Evolutionary conservation across 257 asterid genomes (phyloP).

Genomic region (Paulownia fortunei): DNA sequence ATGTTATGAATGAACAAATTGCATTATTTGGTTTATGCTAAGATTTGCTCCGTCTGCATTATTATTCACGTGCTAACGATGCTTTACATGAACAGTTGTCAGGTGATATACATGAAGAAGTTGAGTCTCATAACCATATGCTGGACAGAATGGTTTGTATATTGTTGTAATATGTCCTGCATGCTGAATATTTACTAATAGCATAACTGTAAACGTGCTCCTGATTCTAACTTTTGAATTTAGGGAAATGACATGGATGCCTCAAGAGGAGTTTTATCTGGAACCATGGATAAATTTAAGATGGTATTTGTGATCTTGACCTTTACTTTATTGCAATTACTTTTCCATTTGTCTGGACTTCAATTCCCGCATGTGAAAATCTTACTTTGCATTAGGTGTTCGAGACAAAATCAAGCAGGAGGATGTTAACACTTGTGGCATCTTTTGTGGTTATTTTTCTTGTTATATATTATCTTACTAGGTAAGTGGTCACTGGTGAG

Average conservation of each 20-base stretch:
- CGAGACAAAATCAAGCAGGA: slow-evolving; percentile 90
- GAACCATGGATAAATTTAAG: slow-evolving; percentile 97
- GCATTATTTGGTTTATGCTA: slow-evolving; percentile 1
- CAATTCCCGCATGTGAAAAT: neutral
- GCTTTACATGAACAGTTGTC: slow-evolving; percentile 60
- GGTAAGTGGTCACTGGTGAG: slow-evolving; percentile 41
- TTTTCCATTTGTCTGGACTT: neutral
- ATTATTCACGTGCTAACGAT: slow-evolving; percentile 10
- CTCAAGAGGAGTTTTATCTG: slow-evolving; percentile 89
- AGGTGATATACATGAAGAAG: slow-evolving; percentile 95
- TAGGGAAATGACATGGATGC: slow-evolving; percentile 97
- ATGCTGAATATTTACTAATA: neutral
- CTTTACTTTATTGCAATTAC: neutral
- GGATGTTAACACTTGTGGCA: slow-evolving; percentile 82
- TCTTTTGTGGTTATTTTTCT: slow-evolving; percentile 85
- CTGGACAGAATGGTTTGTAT: slow-evolving; percentile 90
- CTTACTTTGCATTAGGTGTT: slow-evolving; percentile 62
- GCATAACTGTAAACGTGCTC: neutral
- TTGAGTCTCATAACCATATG: slow-evolving; percentile 77
- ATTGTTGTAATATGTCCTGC: slow-evolving; percentile 5
- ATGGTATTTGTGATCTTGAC: slow-evolving; percentile 53
- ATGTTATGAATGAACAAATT: neutral
- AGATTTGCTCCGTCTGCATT: slow-evolving; percentile 7
- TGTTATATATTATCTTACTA: slow-evolving; percentile 79
- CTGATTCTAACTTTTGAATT: slow-evolving; percentile 17